Percentiles rank a stretch among this genome's conserved stretches.
phyloP scores from a whole-genome alignment of 1,284 basidiomycete genomes.

The Trichosporon sp. region DNA sequence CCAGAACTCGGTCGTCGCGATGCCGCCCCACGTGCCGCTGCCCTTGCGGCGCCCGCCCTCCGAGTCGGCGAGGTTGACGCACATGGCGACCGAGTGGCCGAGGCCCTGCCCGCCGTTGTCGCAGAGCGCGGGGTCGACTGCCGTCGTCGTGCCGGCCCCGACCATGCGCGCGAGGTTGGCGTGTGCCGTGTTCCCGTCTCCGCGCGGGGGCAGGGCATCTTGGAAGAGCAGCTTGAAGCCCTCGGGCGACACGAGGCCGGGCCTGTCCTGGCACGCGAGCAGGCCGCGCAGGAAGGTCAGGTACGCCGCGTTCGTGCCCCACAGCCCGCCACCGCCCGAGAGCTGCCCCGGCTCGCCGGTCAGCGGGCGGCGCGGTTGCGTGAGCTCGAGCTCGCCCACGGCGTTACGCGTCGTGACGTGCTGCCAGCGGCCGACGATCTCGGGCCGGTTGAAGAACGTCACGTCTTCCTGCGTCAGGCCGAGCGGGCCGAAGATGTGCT shows the following conservation, averaged over 20 bases:
- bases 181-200: constrained; percentile 3
- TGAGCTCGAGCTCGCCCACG: constrained; percentile 16
- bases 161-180: constrained; percentile 18
- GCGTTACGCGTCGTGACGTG: constrained; percentile 15
- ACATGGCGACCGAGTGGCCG: constrained; percentile 16
- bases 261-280: not conserved
- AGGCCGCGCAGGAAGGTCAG: constrained; percentile 25
- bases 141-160: not conserved
- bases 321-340: constrained; percentile 36
- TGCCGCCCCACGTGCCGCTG: constrained; percentile 25
- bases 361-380: constrained; percentile 2
- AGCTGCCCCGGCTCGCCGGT: constrained; percentile 13
- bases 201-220: constrained; percentile 15
- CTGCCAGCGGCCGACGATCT: constrained; percentile 11
- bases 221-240: constrained; percentile 22
- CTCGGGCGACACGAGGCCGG: not conserved
- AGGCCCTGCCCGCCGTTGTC: constrained; percentile 7
- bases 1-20: constrained; percentile 30
- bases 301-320: constrained; percentile 35
- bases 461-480: constrained; percentile 24
- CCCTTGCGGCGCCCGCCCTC: constrained; percentile 21
- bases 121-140: not conserved
- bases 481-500: constrained; percentile 37
- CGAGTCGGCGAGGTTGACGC: constrained; percentile 15
- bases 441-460: constrained; percentile 32